Evolutionary conservation across 305 asterid genomes (phyloP).

Genomic region (Plantago rigida): DNA sequence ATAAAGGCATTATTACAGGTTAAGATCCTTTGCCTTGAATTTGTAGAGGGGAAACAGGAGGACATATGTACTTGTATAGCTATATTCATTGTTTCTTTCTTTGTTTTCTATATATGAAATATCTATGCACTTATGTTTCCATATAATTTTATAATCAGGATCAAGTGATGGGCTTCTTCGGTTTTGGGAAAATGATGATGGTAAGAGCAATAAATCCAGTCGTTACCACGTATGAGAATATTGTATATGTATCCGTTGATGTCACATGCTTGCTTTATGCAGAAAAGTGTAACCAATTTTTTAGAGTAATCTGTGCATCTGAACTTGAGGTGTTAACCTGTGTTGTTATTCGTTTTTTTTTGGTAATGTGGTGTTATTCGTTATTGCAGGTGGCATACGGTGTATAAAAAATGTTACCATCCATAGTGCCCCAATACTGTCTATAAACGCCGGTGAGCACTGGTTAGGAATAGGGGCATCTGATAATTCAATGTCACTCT

Average conservation of each 20-base stretch:
- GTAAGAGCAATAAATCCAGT: slow-evolving; percentile 39
- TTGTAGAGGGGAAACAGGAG: background rate
- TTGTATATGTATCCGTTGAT: background rate
- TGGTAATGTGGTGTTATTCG: background rate
- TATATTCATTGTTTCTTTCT: background rate
- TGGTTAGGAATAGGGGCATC: slow-evolving; percentile 96
- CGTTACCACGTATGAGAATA: slow-evolving; percentile 7
- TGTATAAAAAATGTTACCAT: slow-evolving; percentile 73
- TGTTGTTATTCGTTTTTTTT: background rate
- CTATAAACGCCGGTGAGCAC: slow-evolving; percentile 79
- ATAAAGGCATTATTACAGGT: slow-evolving; percentile 91
- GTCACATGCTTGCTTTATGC: background rate
- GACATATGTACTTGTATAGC: background rate
- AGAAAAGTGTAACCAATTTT: background rate
- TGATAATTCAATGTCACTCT: slow-evolving; percentile 96
- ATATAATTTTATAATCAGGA: slow-evolving; percentile 44
- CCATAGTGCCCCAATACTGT: slow-evolving; percentile 64
- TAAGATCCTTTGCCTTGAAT: slow-evolving; percentile 16
- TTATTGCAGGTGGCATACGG: slow-evolving; percentile 54
- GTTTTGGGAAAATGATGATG: slow-evolving; percentile 90
- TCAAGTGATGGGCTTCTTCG: slow-evolving; percentile 86
- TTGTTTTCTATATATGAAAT: background rate
- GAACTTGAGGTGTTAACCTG: background rate
- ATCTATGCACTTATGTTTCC: slow-evolving; percentile 18
- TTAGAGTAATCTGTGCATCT: background rate